Evolutionary conservation across 176 grass and related monocot species (phyloP), one percentile per base, ranked within the genome.

Genomic region (Chrysopogon serrulatus): DNA sequence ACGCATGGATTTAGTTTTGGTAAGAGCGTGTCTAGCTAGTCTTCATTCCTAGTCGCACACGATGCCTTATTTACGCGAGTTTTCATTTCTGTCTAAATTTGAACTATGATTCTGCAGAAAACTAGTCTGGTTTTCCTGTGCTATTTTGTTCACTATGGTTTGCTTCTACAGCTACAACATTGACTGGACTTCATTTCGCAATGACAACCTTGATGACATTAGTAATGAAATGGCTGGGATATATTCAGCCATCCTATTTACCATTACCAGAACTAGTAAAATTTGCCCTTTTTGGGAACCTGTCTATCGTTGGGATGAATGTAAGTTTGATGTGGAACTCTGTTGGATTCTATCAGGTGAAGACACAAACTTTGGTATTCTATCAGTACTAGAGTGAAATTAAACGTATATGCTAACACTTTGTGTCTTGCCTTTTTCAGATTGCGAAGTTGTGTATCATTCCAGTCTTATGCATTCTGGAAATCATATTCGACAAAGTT

Each of bases 241-340:
- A 82, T 83, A 85, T 92, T 68, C 87, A 92, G 40, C 74, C 87
- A 33, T 92, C 87, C 13, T 65, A 89, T 69, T 70, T 92, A 39
- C 90, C 90, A 23, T 33, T 89, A 4, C 44, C 83, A 36, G 86
- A 89, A 48, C 87, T 92, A 36, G 53, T 92, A 43, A 92, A 89
- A 77, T 92, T 92, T 68, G 84, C 87, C 63, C 31, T 92, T 81
- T 92, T 89, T 65, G 90, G 87, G 23, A 92, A 89, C 72, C 78
- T 92, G 42, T 89, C 90, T 2, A 89, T 92, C 3, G 87, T 92
- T 39, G 90, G 90, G 27, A 92, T 92, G 90, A 92, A 92, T 80
- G 84, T 89, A 26, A 92, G 90, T 62, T 83, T 89, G 79, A 92
- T 92, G 90, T 92, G 87, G 90, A 92, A 92, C 71, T 92, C 87